Base-by-base conservation (phyloP, 2,329 filamentous ascomycete species). In the Venturia carpophila region DNA sequence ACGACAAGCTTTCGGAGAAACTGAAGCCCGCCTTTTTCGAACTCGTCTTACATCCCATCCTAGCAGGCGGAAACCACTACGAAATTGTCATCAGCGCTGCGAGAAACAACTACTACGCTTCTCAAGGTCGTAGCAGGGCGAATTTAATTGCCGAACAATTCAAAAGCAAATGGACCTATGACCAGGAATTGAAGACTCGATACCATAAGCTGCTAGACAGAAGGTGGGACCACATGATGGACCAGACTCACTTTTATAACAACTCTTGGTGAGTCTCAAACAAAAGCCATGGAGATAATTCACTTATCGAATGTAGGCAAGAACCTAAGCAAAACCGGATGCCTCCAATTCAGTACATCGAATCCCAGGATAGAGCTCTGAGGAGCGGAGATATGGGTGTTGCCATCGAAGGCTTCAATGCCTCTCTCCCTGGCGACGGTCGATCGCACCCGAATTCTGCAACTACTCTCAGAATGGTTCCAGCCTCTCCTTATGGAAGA, bases 281-380 rank as follows among this genome's bases (percentile, higher is more conserved):
- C 5, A 27, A 24, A 27, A 24, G 2, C 9, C 17, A 56, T 42
- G 30, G 9, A 24, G 5, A 24, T 5, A 7, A n/a, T 2, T 43
- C 5, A 13, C 30, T 58, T 3, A 41, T 24, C 21, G 7, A 1
- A 43, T 80, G 72, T 84, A 75, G 87, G 87, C 87, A 90, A 74
- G 87, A 90, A 71, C 86, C 88, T 0, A 89, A 89, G 87, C 79
- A 86, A 42, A 88, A 90, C 71, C 82, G 82, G 0, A 80, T 88
- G 1, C 86, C 87, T 0, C 80, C 83, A 9, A 78, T 89, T 68
- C 75, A 80, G 5, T 87, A 83, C 68, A 83, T 87, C 1, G 84
- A 87, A 71, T 79, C 78, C 1, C 75, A 79, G 1, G 83, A 87
- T 63, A 79, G 80, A 15, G 82, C 82, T 5, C 76, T 89, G 6